A percentile compares a stretch with the other conserved stretches of the same genome.
These are phyloP conservation scores for Pseudomassariella vexata DNA, from an alignment of 2,329 filamentous ascomycete genomes.

Conservation along the genomic window DNA sequence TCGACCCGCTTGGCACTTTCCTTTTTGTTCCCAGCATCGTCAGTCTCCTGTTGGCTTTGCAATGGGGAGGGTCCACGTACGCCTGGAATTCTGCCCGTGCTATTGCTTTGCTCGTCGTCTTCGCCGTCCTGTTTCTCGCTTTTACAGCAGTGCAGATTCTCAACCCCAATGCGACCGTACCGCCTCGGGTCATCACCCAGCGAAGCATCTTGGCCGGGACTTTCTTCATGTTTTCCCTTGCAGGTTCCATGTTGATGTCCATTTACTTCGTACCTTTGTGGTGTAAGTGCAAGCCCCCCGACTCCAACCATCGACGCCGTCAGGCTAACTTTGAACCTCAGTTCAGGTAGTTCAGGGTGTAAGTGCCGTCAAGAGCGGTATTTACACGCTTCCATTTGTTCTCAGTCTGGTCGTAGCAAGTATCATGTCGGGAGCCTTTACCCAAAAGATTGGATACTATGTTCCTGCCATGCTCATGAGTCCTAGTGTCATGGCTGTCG, in stretches of 20 bases:
- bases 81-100: conserved; percentile 47
- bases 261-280: conserved; percentile 51
- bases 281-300: conserved; percentile 27
- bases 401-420: conserved; percentile 49
- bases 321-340: conserved; percentile 8
- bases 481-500: conserved; percentile 43
- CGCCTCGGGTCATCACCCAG: conserved; percentile 46
- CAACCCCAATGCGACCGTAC: conserved; percentile 52
- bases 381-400: conserved; percentile 52
- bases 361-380: conserved; percentile 47
- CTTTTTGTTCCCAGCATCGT: conserved; percentile 56
- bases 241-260: conserved; percentile 43
- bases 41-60: conserved; percentile 55
- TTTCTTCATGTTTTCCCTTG: conserved; percentile 22
- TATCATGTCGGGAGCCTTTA: conserved; percentile 40
- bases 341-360: conserved; percentile 51
- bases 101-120: conserved; percentile 47
- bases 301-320: no score
- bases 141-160: conserved; percentile 48
- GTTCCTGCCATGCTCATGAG: conserved; percentile 49
- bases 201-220: conserved; percentile 45
- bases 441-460: conserved; percentile 54
- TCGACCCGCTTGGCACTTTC: conserved; percentile 54
- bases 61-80: conserved; percentile 52
- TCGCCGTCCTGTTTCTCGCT: conserved; percentile 35